A percentile compares a stretch with the other conserved stretches of the same genome.
Conservation (phyloP, 257 asterid genomes). For the Scutellaria barbata region DNA sequence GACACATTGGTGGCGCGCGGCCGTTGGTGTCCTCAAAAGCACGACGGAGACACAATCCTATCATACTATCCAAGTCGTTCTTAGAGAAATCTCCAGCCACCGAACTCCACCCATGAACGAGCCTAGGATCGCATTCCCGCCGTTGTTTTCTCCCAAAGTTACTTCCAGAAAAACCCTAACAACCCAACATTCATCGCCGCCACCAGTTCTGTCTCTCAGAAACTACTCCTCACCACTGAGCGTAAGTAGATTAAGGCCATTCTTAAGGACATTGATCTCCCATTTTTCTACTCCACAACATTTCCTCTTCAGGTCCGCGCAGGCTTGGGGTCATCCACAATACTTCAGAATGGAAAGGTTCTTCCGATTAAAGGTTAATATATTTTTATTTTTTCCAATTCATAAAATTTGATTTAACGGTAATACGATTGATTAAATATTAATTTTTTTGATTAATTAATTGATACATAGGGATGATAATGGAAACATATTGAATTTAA, state of each 20-base stretch:
- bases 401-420: neutral
- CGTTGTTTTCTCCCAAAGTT: slow-evolving; percentile 74
- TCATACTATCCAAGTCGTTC: slow-evolving; percentile 89
- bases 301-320: slow-evolving; percentile 91
- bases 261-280: slow-evolving; percentile 60
- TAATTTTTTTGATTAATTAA: slow-evolving; percentile 17
- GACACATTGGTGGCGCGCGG: slow-evolving; percentile 86
- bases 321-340: slow-evolving; percentile 81
- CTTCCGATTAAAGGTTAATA: slow-evolving; percentile 84
- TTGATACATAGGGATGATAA: slow-evolving; percentile 78
- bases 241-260: slow-evolving; percentile 82
- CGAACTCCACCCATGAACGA: slow-evolving; percentile 72
- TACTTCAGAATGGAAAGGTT: slow-evolving; percentile 71
- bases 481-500: slow-evolving; percentile 86
- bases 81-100: slow-evolving; percentile 75
- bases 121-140: slow-evolving; percentile 91
- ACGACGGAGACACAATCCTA: slow-evolving; percentile 46
- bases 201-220: slow-evolving; percentile 51
- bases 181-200: slow-evolving; percentile 65
- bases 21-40: slow-evolving; percentile 52
- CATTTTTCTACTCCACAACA: slow-evolving; percentile 78
- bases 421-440: slow-evolving; percentile 6
- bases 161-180: slow-evolving; percentile 51
- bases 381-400: no score
- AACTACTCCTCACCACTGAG: slow-evolving; percentile 75